These are phyloP conservation scores for Yamadazyma kitorensis DNA, from an alignment of 805 yeast species.

Conservation along the genomic window DNA sequence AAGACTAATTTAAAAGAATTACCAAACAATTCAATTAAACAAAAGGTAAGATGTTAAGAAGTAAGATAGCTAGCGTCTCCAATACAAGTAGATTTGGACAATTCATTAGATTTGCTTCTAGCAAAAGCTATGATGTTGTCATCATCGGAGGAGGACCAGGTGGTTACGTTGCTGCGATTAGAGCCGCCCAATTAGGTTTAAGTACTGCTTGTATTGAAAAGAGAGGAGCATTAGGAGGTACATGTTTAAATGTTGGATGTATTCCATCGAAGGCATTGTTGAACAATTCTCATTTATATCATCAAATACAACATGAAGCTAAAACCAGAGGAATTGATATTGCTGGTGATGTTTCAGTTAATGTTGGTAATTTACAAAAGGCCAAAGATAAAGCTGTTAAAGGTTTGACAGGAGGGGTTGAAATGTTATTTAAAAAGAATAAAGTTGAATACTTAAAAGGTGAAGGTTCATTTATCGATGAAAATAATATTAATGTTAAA, in stretches of 20 bases:
- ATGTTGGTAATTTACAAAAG: constrained; percentile 77
- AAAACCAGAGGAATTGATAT: constrained; percentile 88
- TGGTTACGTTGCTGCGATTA: constrained; percentile 98
- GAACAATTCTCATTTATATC: constrained; percentile 92
- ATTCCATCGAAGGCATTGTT: constrained; percentile 95
- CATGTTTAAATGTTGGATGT: constrained; percentile 98
- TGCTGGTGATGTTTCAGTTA: constrained; percentile 64
- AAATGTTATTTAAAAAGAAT: constrained; percentile 91
- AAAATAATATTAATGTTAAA: constrained; percentile 70
- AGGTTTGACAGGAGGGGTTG: constrained; percentile 91
- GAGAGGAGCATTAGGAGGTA: constrained; percentile 96
- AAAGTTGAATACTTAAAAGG: constrained; percentile 95
- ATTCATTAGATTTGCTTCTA: constrained; percentile 40
- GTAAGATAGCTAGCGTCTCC: too few relatives aligned
- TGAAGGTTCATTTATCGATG: constrained; percentile 81
- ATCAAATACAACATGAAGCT: constrained; percentile 83
- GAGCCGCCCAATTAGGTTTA: constrained; percentile 93
- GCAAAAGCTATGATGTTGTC: constrained; percentile 75
- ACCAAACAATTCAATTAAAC: too few relatives aligned
- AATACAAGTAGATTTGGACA: too few relatives aligned
- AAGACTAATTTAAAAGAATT: too few relatives aligned
- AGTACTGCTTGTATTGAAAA: constrained; percentile 96
- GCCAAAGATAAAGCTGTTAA: constrained; percentile 90
- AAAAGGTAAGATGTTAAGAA: constrained; percentile 24
- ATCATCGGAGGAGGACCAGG: constrained; percentile 99